Base-by-base conservation (phyloP, 805 yeast genomes). In the Sugiyamaella boreocaroliniensis region DNA sequence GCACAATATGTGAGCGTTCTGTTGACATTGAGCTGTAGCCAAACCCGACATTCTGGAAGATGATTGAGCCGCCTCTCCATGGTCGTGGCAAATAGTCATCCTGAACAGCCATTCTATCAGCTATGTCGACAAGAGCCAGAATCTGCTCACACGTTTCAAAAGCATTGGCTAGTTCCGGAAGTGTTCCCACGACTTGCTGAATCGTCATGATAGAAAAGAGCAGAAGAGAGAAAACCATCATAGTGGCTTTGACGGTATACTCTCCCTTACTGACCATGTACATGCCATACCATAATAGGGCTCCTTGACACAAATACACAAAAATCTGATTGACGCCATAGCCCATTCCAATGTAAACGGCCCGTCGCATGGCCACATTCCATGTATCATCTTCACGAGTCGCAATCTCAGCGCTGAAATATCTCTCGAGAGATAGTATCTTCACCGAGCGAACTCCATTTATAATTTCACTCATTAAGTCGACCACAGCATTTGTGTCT, bases 161-260 rank as follows among this genome's bases (percentile, higher is more conserved):
- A 0, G 96, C 96, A 54, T 89, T 78, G 18, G 85, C 78, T 2
- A 89, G 76, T 55, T 84, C 86, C 0, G 98, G 96, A n/a, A 90
- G 70, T 53, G 83, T 81, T 14, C 75, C 67, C 43, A 89, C 69
- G 22, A 86, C 61, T 18, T 76, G 71, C 3, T 82, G 76, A 15
- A 92, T 79, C 12, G 82, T 79, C 48, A 82, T 75, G 29, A 88
- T 71, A 0, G 96, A 82, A 64, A 92, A 88, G 1, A 89, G 70
- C 20, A 92, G 69, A 55, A 93, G 66, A 0, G 90, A 77, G 50
- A 87, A 76, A 0, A 90, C 86, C 60, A 81, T 79, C 71, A 92
- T 72, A 60, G 86, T 72, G 55, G 77, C 79, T n/a, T 70, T 67
- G 4, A 79, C 69, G 0, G 79, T 62, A 63, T 88, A 89, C 45